Percentiles rank a stretch among this genome's conserved stretches.
These are phyloP conservation scores for Aulographum hederae DNA, from an alignment of 2,329 filamentous ascomycete species.

Conservation along the genomic window DNA sequence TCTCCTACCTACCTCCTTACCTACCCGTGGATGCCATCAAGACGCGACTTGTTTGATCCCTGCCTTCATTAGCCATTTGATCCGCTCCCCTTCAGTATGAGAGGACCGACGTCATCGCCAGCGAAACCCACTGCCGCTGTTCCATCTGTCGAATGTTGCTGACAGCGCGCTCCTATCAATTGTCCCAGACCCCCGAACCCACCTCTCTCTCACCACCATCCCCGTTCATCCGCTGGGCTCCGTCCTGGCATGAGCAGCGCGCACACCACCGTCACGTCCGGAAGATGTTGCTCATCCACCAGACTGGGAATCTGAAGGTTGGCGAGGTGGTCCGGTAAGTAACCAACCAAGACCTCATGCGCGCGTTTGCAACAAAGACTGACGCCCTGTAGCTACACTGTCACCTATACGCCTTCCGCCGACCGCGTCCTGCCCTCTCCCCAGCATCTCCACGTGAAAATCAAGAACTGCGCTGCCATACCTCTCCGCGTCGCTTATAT, in stretches of 20 bases:
- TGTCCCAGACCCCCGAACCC: too few relatives aligned
- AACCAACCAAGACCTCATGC: conserved; percentile 4
- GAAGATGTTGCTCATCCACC: conserved; percentile 73
- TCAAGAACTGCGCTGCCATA: conserved; percentile 83
- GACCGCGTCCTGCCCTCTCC: conserved; percentile 85
- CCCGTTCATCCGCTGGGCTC: conserved; percentile 1
- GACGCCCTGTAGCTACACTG: conserved; percentile 38
- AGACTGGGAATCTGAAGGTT: conserved; percentile 79
- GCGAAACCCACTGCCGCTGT: too few relatives aligned
- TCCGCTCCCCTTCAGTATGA: too few relatives aligned
- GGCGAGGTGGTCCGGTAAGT: conserved; percentile 77
- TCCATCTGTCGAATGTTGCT: too few relatives aligned
- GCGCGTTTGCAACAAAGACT: background rate
- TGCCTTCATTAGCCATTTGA: too few relatives aligned
- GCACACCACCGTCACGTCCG: conserved; percentile 12
- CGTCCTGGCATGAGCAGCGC: conserved; percentile 15
- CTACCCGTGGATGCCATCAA: too few relatives aligned
- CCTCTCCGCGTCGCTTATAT: conserved; percentile 88
- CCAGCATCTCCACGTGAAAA: conserved; percentile 59
- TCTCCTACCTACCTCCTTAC: too few relatives aligned
- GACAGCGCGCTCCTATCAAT: too few relatives aligned
- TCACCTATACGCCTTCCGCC: conserved; percentile 77
- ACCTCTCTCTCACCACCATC: too few relatives aligned
- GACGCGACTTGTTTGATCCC: too few relatives aligned
- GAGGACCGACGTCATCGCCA: too few relatives aligned